Evolutionary conservation across 2,329 filamentous ascomycete species (phyloP), one percentile per base, ranked within the genome.

Genomic region (Fusarium chlamydosporum): DNA sequence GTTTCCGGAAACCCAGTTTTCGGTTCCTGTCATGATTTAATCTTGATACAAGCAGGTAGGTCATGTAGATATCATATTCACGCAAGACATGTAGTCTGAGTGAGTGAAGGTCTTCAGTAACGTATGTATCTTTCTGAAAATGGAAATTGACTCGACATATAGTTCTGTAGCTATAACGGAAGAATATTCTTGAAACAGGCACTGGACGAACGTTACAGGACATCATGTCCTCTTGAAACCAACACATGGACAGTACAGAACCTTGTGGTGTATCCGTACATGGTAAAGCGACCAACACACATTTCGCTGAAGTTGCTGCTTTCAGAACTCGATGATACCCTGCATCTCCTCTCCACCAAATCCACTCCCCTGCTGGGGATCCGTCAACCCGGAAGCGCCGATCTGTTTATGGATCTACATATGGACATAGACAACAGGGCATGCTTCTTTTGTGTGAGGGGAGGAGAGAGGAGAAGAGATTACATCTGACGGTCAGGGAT

Each of bases 291-390:
- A 33, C 31, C 38, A 64, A 58, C 16, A 50, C 46, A 52, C 41
- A 46, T 37, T 35, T 64, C 61, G 52, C 61, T 41, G 52, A n/a
- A 64, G 35, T 64, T 64, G 34, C 52, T 35, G 10, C 34, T 58
- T 64, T 52, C 5, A 64, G 60, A 51, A 20, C 26, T 46, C 29
- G 10, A 54, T 55, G 38, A 45, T 65, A 65, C 62, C 62, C 43
- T 57, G 45, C 23, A 50, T 43, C 46, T 40, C 56, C 38, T 50
- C 35, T 18, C 20, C 42, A 48, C 42, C 23, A 23, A 23, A 23
- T 23, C 23, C 23, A 23, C 23, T 23, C 41, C 23, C 27, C 42
- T 48, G 29, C 53, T 34, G 48, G 29, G 43, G 18, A 9, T 16
- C 37, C 43, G 34, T 40, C 26, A 16, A 29, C 20, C 29, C 54